Base-by-base conservation (phyloP, 2,329 filamentous ascomycete species). In the Exophiala mesophila region DNA sequence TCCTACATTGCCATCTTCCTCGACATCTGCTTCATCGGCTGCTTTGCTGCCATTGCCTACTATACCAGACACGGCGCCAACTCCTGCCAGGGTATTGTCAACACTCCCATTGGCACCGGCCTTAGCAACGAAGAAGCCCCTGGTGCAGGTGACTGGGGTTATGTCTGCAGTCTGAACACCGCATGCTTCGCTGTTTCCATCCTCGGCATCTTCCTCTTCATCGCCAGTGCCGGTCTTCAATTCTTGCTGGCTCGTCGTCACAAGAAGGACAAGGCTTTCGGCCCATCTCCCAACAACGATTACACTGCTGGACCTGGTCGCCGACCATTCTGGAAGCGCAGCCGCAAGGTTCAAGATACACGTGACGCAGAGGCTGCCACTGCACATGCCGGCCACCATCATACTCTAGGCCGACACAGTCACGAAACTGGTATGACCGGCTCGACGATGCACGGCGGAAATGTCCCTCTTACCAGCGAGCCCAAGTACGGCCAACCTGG, bases 21-120 rank as follows among this genome's bases (percentile, higher is more conserved):
- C 35, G 87, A 96, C 58, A 56, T 92, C 39, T 76, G 76, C 57
- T 94, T 95, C 64, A 68, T 79, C 39, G 86, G 76, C 29, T 79
- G 73, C 45, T 92, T 92, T 70, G 77, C 94, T 59, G 94, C 88
- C 59, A 77, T 96, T 46, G 87, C 88, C 1, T 71, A 82, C 36
- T 73, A 86, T 50, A 89, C 85, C 46, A 76, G 83, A 26, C 66
- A 77, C 42, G 88, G 88, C 26, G 77, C 78, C 0, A 65, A 73
- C 47, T 75, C 67, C 36, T 96, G 89, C 69, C 71, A 66, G 10
- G 78, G 78, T 35, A 67, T 67, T 12, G 73, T 88, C 45, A 68
- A 73, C 35, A 90, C 80, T 12, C 80, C 79, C 5, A 77, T 90
- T 39, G 88, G 88, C 26, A 71, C 61, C 3, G 85, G 83, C 4